These are phyloP conservation scores for Potentilla sterilis DNA, from an alignment of 306 rosid genomes.

Conservation along the genomic window DNA sequence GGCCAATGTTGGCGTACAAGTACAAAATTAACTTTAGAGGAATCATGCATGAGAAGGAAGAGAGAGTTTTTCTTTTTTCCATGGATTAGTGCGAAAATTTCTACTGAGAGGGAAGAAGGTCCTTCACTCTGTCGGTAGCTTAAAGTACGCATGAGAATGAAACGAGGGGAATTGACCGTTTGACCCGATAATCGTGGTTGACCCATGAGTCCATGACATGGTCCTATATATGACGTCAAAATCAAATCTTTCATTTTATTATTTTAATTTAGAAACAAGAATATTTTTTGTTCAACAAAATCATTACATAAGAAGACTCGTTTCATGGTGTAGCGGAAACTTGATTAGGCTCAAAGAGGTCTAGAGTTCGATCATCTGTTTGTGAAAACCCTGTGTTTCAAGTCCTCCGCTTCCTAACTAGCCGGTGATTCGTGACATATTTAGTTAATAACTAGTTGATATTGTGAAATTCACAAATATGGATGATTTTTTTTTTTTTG, in stretches of 20 bases:
- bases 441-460: no score
- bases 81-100: background rate
- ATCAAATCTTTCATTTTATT: background rate
- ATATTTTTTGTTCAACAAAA: no score
- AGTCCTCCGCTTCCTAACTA: no score
- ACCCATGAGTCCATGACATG: background rate
- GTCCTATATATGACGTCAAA: background rate
- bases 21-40: constrained; percentile 4
- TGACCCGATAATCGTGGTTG: background rate
- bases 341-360: no score
- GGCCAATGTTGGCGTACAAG: background rate
- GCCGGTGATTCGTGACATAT: no score
- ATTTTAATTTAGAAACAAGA: no score
- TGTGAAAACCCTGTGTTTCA: no score
- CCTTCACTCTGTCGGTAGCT: background rate
- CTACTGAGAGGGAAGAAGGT: background rate
- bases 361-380: no score
- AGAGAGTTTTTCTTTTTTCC: background rate
- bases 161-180: background rate
- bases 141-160: background rate
- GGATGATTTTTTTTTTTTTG: no score
- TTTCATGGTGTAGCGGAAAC: no score
- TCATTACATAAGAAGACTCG: no score
- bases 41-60: background rate
- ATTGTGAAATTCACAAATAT: no score